Evolutionary conservation across 305 asterid genomes (phyloP).

Genomic region (Euphrasia arctica): DNA sequence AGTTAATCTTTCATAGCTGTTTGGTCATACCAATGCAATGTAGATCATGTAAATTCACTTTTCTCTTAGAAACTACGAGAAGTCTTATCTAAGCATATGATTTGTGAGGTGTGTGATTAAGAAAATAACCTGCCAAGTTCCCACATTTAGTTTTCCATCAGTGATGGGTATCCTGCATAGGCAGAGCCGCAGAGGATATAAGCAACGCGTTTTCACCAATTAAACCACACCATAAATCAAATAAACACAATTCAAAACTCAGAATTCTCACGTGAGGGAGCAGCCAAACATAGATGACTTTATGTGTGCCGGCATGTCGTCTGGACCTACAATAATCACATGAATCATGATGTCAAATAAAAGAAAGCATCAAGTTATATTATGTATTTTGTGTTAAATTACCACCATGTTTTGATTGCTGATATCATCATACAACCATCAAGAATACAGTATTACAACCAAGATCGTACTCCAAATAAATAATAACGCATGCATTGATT

Average conservation of each 20-base stretch:
- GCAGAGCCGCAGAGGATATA: constrained; percentile 3
- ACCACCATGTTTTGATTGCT: background rate
- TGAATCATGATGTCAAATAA: constrained; percentile 4
- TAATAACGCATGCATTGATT: background rate
- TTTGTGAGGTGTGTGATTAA: constrained; percentile 5
- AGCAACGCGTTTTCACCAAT: constrained; percentile 2
- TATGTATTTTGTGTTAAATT: background rate
- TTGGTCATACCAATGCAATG: background rate
- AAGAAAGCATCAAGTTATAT: constrained; percentile 1
- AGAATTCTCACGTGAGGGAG: constrained; percentile 56
- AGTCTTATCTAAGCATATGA: constrained; percentile 9
- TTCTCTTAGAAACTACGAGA: background rate
- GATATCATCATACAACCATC: constrained; percentile 9
- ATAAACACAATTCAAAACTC: background rate
- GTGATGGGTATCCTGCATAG: constrained; percentile 86
- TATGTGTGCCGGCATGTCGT: constrained; percentile 98
- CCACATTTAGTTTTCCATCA: constrained; percentile 82
- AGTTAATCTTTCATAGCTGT: background rate
- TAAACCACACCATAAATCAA: constrained; percentile 16
- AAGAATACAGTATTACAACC: constrained; percentile 5
- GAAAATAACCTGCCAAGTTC: constrained; percentile 91
- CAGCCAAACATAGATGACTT: constrained; percentile 99
- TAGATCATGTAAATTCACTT: background rate
- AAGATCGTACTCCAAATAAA: constrained; percentile 8
- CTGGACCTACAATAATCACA: constrained; percentile 69